Evolutionary conservation across 768 basidiomycete genomes (phyloP).

Genomic region (Suillus weaverae): DNA sequence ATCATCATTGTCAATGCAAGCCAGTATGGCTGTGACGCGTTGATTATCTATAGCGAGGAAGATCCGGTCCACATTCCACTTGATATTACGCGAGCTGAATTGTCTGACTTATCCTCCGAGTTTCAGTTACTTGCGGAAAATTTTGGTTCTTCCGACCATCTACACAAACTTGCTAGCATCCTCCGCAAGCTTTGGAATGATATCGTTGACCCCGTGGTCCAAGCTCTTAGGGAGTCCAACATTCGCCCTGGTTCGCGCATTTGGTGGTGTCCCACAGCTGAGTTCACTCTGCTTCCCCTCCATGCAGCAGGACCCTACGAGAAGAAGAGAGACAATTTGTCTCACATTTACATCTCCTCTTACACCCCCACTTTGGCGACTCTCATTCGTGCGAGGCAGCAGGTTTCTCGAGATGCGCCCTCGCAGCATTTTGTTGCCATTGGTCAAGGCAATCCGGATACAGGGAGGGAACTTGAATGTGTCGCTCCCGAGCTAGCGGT

Average conservation of each 20-base stretch:
- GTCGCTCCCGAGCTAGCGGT: slow-evolving; percentile 1
- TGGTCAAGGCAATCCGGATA: slow-evolving; percentile 2
- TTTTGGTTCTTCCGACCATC: not conserved
- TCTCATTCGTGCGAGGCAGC: slow-evolving; percentile 18
- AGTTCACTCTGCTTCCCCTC: slow-evolving; percentile 38
- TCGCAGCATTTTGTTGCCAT: slow-evolving; percentile 7
- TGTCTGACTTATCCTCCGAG: not conserved
- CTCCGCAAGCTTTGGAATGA: slow-evolving; percentile 28
- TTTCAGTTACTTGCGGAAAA: not conserved
- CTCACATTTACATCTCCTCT: slow-evolving; percentile 24
- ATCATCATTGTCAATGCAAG: not conserved
- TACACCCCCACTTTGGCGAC: slow-evolving; percentile 28
- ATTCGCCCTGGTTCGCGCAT: slow-evolving; percentile 19
- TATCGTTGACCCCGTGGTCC: slow-evolving; percentile 28
- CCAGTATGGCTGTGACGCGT: not conserved
- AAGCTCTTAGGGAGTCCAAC: slow-evolving; percentile 13
- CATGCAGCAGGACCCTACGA: slow-evolving; percentile 40
- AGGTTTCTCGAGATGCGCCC: not conserved
- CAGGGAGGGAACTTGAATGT: not conserved
- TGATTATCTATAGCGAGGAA: not conserved
- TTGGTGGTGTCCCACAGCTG: slow-evolving; percentile 32
- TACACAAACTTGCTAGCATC: not conserved
- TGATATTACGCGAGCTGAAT: not conserved
- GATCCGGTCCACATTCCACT: not conserved
- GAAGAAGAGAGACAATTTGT: slow-evolving; percentile 5